phyloP scores from a whole-genome alignment of 352 stramenopile genomes.

The Phytophthora tubulina region DNA sequence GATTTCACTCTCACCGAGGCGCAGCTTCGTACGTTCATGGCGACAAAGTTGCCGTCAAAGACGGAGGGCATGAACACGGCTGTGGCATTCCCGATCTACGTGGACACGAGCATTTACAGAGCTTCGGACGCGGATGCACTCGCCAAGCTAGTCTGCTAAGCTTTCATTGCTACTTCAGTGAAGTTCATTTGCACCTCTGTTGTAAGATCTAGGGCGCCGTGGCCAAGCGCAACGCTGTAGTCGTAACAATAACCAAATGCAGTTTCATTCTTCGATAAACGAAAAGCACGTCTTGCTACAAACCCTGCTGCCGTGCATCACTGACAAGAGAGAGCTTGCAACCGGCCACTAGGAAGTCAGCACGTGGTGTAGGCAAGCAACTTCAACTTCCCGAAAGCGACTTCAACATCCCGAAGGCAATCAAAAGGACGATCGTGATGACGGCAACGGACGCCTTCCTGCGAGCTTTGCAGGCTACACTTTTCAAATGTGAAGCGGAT shows the following conservation, averaged over 20 bases:
- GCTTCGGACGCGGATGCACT: slow-evolving; percentile 48
- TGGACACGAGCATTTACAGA: slow-evolving; percentile 63
- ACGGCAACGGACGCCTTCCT: neutral
- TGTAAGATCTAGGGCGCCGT: too few relatives aligned
- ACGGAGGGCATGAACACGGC: slow-evolving; percentile 63
- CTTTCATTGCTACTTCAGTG: neutral
- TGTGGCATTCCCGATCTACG: slow-evolving; percentile 56
- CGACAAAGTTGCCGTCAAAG: slow-evolving; percentile 62
- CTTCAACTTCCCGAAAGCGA: too few relatives aligned
- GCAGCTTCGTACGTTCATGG: slow-evolving; percentile 65
- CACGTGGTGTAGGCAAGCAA: too few relatives aligned
- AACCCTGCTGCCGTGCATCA: too few relatives aligned
- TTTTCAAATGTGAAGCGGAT: neutral
- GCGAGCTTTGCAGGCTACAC: slow-evolving; percentile 7
- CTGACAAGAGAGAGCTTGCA: too few relatives aligned
- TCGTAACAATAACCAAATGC: too few relatives aligned
- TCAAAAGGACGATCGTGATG: slow-evolving; percentile 8
- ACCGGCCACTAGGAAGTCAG: too few relatives aligned
- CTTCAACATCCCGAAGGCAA: neutral
- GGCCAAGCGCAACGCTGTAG: too few relatives aligned
- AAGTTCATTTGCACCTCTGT: neutral
- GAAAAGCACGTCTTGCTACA: neutral
- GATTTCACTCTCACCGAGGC: slow-evolving; percentile 44
- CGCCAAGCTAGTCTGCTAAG: slow-evolving; percentile 34
- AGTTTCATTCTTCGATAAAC: neutral